These are phyloP conservation scores for Fusarium verticillioides DNA, from an alignment of 2,329 filamentous ascomycete species.

Conservation along the genomic window DNA sequence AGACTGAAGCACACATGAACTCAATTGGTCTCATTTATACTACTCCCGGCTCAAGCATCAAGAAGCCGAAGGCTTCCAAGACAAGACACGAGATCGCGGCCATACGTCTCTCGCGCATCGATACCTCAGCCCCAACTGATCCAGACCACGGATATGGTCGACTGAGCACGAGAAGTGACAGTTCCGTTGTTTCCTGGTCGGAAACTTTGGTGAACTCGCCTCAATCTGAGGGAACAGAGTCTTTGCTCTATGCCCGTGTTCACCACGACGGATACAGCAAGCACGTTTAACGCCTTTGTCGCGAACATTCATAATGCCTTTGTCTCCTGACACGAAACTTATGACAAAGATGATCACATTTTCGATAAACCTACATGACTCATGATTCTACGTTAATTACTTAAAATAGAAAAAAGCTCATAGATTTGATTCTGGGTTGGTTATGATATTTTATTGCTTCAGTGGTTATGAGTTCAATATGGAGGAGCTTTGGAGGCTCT, in stretches of 20 bases:
- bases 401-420: slow-evolving; percentile 21
- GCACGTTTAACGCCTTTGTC: slow-evolving; percentile 9
- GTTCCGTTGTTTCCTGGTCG: slow-evolving; percentile 33
- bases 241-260: slow-evolving; percentile 8
- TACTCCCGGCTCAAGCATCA: slow-evolving; percentile 1
- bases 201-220: slow-evolving; percentile 6
- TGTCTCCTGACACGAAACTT: slow-evolving; percentile 4
- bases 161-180: slow-evolving; percentile 27
- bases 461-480: not conserved
- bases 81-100: not conserved
- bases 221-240: slow-evolving; percentile 17
- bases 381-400: slow-evolving; percentile 10
- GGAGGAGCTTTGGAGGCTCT: not conserved
- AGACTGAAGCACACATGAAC: slow-evolving; percentile 42
- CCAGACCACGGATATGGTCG: not conserved
- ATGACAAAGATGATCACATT: slow-evolving; percentile 17
- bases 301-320: slow-evolving; percentile 3
- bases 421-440: slow-evolving; percentile 3
- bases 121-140: slow-evolving; percentile 23
- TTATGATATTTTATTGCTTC: not conserved
- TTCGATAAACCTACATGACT: slow-evolving; percentile 6
- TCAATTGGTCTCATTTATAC: slow-evolving; percentile 33
- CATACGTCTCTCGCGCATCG: slow-evolving; percentile 20
- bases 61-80: not conserved
- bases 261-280: slow-evolving; percentile 29